Percentiles rank a stretch among this genome's conserved stretches.
Evolutionary conservation across 2,329 filamentous ascomycete genomes (phyloP).

Genomic region (Taxawa tesnikishii): DNA sequence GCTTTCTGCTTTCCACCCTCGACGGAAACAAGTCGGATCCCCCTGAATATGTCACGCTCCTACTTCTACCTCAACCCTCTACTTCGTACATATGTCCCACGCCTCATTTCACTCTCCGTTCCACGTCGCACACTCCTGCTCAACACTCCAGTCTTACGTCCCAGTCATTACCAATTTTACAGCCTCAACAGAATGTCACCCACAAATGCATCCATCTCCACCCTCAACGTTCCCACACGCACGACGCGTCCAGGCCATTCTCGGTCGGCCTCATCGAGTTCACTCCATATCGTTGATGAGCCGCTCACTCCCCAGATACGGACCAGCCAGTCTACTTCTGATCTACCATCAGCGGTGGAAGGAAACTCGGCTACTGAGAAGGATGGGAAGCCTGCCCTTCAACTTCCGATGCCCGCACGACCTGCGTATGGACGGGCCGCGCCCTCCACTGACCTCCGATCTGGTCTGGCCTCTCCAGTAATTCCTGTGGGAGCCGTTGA

Average conservation of each 20-base stretch:
- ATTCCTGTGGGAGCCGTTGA: conserved; percentile 9
- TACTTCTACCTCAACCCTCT: too few relatives aligned
- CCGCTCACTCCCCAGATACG: conserved; percentile 6
- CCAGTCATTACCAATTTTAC: too few relatives aligned
- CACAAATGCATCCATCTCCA: too few relatives aligned
- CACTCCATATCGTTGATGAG: conserved; percentile 5
- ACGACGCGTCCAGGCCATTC: conserved; percentile 4
- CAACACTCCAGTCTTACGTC: too few relatives aligned
- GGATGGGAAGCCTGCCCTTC: conserved; percentile 4
- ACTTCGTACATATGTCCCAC: too few relatives aligned
- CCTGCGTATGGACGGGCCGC: conserved; percentile 4
- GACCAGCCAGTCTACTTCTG: conserved; percentile 4
- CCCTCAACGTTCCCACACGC: too few relatives aligned
- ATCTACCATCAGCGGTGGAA: not conserved
- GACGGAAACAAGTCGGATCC: too few relatives aligned
- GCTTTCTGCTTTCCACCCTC: too few relatives aligned
- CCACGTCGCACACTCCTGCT: too few relatives aligned
- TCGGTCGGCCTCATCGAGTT: conserved; percentile 6
- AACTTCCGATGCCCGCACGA: conserved; percentile 2
- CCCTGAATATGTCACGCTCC: too few relatives aligned
- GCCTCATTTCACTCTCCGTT: too few relatives aligned
- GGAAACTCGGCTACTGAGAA: conserved; percentile 2
- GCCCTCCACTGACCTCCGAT: conserved; percentile 7
- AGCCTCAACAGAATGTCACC: too few relatives aligned
- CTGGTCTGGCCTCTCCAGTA: conserved; percentile 9